These are phyloP conservation scores for Rhododendron griersonianum DNA, from an alignment of 148 eudicot genomes.

Conservation along the genomic window DNA sequence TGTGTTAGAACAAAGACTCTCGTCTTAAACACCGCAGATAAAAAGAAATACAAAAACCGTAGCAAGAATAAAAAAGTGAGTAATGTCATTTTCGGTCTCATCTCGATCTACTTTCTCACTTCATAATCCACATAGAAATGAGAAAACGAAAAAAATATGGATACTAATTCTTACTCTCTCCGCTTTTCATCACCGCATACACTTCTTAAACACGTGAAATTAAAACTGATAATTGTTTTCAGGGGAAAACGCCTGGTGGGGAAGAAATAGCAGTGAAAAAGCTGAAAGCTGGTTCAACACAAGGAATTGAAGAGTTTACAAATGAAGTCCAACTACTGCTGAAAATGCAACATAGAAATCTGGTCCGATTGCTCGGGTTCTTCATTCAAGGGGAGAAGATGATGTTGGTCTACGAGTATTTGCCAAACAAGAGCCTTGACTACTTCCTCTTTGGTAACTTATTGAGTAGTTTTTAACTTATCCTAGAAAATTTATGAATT, in stretches of 20 bases:
- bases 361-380: neutral
- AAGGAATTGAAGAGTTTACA: neutral
- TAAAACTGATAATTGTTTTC: neutral
- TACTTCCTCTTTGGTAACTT: neutral
- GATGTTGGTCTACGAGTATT: conserved; percentile 11
- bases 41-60: too few species aligned
- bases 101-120: too few species aligned
- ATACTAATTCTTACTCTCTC: neutral
- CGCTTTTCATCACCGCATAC: neutral
- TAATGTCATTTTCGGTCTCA: too few species aligned
- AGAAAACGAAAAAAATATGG: too few species aligned
- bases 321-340: neutral
- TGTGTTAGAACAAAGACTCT: too few species aligned
- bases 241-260: neutral
- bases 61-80: too few species aligned
- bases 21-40: too few species aligned
- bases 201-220: neutral
- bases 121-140: too few species aligned
- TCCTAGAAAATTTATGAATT: too few species aligned
- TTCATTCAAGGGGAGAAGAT: neutral
- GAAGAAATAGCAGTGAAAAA: conserved; percentile 11
- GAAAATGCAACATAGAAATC: neutral
- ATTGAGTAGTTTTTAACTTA: too few species aligned
- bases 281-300: neutral
- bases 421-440: conserved; percentile 3